phyloP scores from a whole-genome alignment of 2,329 filamentous ascomycete species.

The Cadophora gregata region DNA sequence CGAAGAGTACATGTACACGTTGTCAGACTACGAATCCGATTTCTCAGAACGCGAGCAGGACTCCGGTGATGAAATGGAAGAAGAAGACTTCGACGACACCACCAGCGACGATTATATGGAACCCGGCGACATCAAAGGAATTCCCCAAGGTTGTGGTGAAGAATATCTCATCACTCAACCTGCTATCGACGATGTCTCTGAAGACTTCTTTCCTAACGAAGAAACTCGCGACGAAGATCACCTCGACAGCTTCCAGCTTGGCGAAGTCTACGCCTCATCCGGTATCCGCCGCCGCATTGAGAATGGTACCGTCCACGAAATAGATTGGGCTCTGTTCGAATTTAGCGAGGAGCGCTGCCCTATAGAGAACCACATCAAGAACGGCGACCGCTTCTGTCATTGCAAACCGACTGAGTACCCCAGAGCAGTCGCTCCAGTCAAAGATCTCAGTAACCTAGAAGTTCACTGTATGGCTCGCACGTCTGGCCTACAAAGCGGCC shows the following conservation, averaged over 20 bases:
- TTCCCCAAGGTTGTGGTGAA: conserved; percentile 76
- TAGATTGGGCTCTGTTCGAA: conserved; percentile 93
- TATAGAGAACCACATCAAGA: conserved; percentile 71
- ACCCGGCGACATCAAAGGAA: conserved; percentile 78
- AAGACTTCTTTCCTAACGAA: conserved; percentile 79
- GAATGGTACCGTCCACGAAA: conserved; percentile 80
- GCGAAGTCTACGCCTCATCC: conserved; percentile 87
- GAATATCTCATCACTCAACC: conserved; percentile 88
- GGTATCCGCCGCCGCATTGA: conserved; percentile 80
- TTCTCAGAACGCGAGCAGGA: conserved; percentile 34
- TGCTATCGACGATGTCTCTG: conserved; percentile 85
- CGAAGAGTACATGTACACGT: conserved; percentile 63
- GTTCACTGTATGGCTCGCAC: conserved; percentile 92
- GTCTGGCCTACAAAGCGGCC: conserved; percentile 79
- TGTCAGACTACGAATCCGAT: conserved; percentile 67
- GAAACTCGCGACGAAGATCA: conserved; percentile 79
- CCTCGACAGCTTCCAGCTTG: conserved; percentile 79
- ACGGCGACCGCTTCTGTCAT: conserved; percentile 45
- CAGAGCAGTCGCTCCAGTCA: conserved; percentile 62
- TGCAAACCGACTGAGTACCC: conserved; percentile 54
- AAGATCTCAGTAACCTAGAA: conserved; percentile 71
- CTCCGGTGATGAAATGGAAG: conserved; percentile 48
- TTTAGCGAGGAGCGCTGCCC: conserved; percentile 76
- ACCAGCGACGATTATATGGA: conserved; percentile 49
- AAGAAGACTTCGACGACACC: conserved; percentile 58